Base-by-base conservation (phyloP, 345 rosid genomes). In the Eucalyptus pauciflora region DNA sequence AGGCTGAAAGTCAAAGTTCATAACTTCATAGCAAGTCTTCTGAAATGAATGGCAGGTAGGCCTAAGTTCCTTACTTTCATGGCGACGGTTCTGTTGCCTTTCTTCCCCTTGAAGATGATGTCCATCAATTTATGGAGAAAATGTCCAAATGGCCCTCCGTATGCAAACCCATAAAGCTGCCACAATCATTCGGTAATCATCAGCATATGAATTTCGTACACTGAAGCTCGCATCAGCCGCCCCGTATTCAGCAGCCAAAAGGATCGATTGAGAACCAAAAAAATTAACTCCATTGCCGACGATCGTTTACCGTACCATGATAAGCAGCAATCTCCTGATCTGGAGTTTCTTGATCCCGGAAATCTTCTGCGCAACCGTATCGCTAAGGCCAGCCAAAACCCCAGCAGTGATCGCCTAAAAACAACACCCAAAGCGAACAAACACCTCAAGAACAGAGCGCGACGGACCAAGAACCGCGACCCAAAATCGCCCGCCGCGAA, bases 141-240 rank as follows among this genome's bases (percentile, higher is more conserved):
- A 92, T 97, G 99, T 31, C 96, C 99, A 91, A 96, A 97, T 31
- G 99, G 99, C 86, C 98, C 99, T 56, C 92, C 95, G 91, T 96
- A 96, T 86, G 95, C 96, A 88, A 95, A 95, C n/a, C 99, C 99
- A 93, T 95, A 96, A 76, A 96, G 93, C 99, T 76, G 85, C 48
- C 85, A 76, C 1, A 20, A 76, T 6, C 48, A 76, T 41, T 11
- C 29, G 3, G 85, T 6, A 76, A 76, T 43, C 48, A 41, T 43
- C 48, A 41, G 48, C 16, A 76, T 11, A 22, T 10, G 85, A 76
- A 41, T 41, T 37, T 43, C 48, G 24, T n/a, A n/a, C 20, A n/a
- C 76, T 4, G 41, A n/a, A 67, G 41, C 85, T 76, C 48, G 85
- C 45, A 41, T 76, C 48, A 3, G 48, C 7, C 48, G 48, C 4